Evolutionary conservation across 2,329 filamentous ascomycete species (phyloP).

Genomic region (Ascomycota sp.): DNA sequence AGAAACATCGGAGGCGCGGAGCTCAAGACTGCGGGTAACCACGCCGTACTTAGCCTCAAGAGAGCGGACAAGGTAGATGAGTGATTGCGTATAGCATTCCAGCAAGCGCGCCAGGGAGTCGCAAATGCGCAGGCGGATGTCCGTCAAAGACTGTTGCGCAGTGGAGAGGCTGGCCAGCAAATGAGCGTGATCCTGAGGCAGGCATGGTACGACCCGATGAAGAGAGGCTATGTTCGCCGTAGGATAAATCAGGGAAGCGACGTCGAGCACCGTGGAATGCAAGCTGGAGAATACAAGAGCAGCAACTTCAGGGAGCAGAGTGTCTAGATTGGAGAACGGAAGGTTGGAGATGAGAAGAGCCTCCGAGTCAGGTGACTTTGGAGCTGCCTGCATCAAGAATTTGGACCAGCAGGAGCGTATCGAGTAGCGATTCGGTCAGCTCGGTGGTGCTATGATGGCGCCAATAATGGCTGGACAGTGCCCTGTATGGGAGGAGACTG

Average conservation of each 20-base stretch:
- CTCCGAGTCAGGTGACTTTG: conserved; percentile 15
- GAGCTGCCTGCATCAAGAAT: conserved; percentile 19
- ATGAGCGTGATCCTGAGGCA: conserved; percentile 19
- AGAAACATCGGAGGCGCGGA: conserved; percentile 24
- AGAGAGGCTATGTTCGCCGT: conserved; percentile 32
- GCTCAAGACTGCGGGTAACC: conserved; percentile 27
- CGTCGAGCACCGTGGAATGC: conserved; percentile 23
- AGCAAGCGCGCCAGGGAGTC: conserved; percentile 18
- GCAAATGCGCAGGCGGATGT: conserved; percentile 18
- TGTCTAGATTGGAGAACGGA: conserved; percentile 25
- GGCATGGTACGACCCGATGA: conserved; percentile 32
- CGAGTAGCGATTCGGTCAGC: conserved; percentile 24
- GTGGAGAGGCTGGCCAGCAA: conserved; percentile 14
- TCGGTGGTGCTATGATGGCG: conserved; percentile 1
- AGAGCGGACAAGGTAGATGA: conserved; percentile 23
- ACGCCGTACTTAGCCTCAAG: conserved; percentile 35
- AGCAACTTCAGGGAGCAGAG: conserved; percentile 26
- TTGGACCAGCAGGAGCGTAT: conserved; percentile 33
- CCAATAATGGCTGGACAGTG: background rate
- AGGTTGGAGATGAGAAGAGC: conserved; percentile 26
- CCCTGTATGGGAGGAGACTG: background rate
- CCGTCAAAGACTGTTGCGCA: conserved; percentile 13
- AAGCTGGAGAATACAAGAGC: conserved; percentile 28
- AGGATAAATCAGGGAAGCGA: conserved; percentile 27
- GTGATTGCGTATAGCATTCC: conserved; percentile 14